Base-by-base conservation (phyloP, 2,329 filamentous ascomycete species). In the Talaromyces sp. region DNA sequence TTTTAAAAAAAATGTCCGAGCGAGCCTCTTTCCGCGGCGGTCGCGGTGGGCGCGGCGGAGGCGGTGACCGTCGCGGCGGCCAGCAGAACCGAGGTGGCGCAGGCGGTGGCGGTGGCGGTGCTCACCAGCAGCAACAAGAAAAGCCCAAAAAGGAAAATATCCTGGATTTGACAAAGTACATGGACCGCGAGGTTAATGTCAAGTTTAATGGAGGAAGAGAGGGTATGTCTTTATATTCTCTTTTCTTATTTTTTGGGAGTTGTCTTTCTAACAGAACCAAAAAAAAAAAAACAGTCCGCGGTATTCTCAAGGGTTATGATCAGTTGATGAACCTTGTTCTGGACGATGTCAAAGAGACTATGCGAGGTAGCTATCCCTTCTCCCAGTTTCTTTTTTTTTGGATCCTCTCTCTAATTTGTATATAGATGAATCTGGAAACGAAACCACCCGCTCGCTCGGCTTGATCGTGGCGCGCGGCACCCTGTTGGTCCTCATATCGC, bases 281-380 rank as follows among this genome's bases (percentile, higher is more conserved):
- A 5, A 23, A 14, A 47, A 1, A 23, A 23, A 5, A 23, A 14
- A 47, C 18, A 96, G 94, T 96, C 61, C 89, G 87, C 57, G 95
- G 95, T 58, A 91, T 87, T 1, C 82, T 99, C 50, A 98, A 98
- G 78, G 95, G 95, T 65, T 98, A 93, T 76, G 95, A 99, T 75
- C 93, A 95, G 70, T 83, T 99, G 64, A 98, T 98, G 93, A 99
- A 99, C 75, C 83, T 99, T 65, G 95, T 99, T 30, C 82, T 99
- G 61, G 95, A 98, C 72, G 91, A 98, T 68, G 94, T 96, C 58
- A 88, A 95, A 75, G 95, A 99, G 76, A 85, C 89, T 55, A 87
- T 97, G 78, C 85, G 89, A 82, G 94, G 94, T 96, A 65, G 83
- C 70, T 36, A 5, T 59, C 10, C 12, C 55, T 16, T 42, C 51